Percentiles rank a stretch among this genome's conserved stretches.
These are phyloP conservation scores for Terfezia claveryi DNA, from an alignment of 495 filamentous ascomycete genomes.

Conservation along the genomic window DNA sequence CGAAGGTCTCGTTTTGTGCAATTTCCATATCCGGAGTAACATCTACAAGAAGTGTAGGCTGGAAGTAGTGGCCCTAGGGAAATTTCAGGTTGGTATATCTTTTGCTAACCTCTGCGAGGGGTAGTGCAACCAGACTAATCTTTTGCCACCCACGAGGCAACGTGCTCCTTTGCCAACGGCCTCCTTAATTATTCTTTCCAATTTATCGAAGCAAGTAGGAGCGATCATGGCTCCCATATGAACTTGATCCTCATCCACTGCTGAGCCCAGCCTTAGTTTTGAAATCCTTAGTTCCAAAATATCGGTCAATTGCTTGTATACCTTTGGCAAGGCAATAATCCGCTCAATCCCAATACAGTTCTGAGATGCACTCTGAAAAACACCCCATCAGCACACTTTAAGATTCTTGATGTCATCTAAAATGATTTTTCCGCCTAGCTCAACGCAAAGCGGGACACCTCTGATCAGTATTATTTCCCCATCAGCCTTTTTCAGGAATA, in stretches of 20 bases:
- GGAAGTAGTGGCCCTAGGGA: constrained; percentile 71
- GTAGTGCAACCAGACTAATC: too few species aligned
- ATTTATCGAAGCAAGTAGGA: constrained; percentile 38
- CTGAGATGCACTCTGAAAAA: constrained; percentile 87
- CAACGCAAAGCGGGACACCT: constrained; percentile 53
- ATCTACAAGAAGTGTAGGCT: constrained; percentile 69
- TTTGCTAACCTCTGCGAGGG: too few species aligned
- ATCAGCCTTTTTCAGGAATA: too few species aligned
- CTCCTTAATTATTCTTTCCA: constrained; percentile 50
- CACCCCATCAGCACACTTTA: constrained; percentile 66
- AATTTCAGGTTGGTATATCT: constrained; percentile 44
- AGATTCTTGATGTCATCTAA: constrained; percentile 51
- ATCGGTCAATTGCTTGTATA: constrained; percentile 49
- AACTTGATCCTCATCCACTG: constrained; percentile 35
- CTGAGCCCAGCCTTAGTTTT: constrained; percentile 45
- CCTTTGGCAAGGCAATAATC: constrained; percentile 52
- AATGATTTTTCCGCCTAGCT: constrained; percentile 86
- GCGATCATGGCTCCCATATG: constrained; percentile 90
- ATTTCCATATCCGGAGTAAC: constrained; percentile 62
- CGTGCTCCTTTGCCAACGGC: constrained; percentile 58
- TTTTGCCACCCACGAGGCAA: constrained; percentile 69
- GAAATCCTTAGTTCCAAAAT: constrained; percentile 50
- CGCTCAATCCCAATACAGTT: constrained; percentile 97
- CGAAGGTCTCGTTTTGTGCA: constrained; percentile 79
- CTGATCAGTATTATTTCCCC: too few species aligned